Evolutionary conservation across 225 moss, liverwort and hornwort genomes (phyloP).

Genomic region (Thuidium tamariscinum): DNA sequence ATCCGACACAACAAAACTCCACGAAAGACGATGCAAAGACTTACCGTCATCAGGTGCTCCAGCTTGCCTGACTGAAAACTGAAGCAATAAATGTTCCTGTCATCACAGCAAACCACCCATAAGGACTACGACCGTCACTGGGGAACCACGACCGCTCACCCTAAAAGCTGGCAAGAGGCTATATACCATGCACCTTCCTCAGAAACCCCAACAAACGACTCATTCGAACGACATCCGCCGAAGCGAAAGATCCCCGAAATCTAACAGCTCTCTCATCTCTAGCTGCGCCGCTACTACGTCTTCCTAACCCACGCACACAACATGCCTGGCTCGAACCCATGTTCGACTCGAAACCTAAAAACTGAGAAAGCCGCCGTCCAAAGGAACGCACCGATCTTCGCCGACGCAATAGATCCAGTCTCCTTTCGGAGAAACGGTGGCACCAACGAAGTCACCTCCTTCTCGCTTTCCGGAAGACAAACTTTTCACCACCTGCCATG

Average conservation of each 20-base stretch:
- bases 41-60: constrained; percentile 96
- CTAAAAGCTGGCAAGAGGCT: background rate
- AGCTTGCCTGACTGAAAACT: constrained; percentile 95
- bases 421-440: constrained; percentile 89
- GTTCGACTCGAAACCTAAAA: background rate
- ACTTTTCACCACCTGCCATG: constrained; percentile 86
- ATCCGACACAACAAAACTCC: background rate
- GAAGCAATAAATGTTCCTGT: constrained; percentile 96
- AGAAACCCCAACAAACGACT: background rate
- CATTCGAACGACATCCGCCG: background rate
- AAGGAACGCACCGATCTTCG: constrained; percentile 69
- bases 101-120: background rate
- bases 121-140: background rate
- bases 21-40: background rate
- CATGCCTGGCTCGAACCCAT: background rate
- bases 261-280: background rate
- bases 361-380: background rate
- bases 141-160: background rate
- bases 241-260: background rate
- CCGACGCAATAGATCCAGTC: constrained; percentile 99
- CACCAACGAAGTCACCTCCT: constrained; percentile 95
- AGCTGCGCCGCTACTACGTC: background rate
- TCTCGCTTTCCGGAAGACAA: constrained; percentile 97
- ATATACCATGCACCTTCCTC: background rate
- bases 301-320: background rate